Base-by-base conservation (phyloP, 1,284 basidiomycete species). In the Coriolopsis trogii region DNA sequence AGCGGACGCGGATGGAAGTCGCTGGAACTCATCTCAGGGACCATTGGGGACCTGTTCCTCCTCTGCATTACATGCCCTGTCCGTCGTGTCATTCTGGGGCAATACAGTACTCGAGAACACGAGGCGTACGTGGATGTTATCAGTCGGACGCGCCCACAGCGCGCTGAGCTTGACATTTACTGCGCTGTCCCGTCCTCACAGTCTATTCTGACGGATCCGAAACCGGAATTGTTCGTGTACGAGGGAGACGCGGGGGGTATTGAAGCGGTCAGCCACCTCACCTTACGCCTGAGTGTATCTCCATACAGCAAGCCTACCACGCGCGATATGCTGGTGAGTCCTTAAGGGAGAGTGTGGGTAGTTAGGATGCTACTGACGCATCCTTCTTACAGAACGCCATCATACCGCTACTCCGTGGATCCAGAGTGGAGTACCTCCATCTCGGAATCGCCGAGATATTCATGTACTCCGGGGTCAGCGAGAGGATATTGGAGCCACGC, bases 391-490 rank as follows among this genome's bases (percentile, higher is more conserved):
- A n/a, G n/a, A n/a, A n/a, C n/a, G n/a, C n/a, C n/a, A n/a, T n/a
- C n/a, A n/a, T n/a, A n/a, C n/a, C n/a, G n/a, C n/a, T n/a, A n/a
- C n/a, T n/a, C n/a, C n/a, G n/a, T n/a, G n/a, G n/a, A n/a, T n/a
- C n/a, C n/a, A n/a, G 28, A 24, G 12, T 56, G 1, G 51, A 56
- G 20, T 42, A 50, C 36, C 36, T 56, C 2, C 51, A 56, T 26
- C 0, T 56, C n/a, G 30, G 31, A 7, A 25, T 56, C 15, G 28
- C 44, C 20, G 34, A 46, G 12, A 42, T 42, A 45, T 47, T 43
- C 39, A 24, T 36, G n/a, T 33, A 26, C 15, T 23, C 26, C 40
- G 50, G 49, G 24, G 18, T 41, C 8, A 37, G 42, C 20, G 42
- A 45, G 41, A 33, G 33, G n/a, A 28, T 49, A 23, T 24, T 49